Evolutionary conservation across 2,329 filamentous ascomycete genomes (phyloP), one percentile per base, ranked within the genome.

Genomic region (Aspergillus sp.): DNA sequence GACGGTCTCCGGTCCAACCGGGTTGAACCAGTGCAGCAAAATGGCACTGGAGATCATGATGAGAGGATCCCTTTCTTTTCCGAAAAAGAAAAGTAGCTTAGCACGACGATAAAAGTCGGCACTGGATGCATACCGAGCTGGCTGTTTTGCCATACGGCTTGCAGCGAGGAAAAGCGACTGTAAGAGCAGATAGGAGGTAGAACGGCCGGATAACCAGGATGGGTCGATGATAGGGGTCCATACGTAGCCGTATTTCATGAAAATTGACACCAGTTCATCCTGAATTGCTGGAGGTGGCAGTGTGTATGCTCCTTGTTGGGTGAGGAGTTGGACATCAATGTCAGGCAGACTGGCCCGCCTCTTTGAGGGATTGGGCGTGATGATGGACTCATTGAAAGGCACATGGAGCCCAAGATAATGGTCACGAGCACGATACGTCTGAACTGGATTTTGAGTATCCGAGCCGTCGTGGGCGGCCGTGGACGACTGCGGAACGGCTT

Each of bases 11-110:
- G 73, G 72, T 0, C 73, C 72, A 54, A 73, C 70, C 0, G 73
- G 73, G 44, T 75, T 76, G 60, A 72, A 76, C 73, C 72, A 75
- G 54, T 75, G 73, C 32, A 76, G 49, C 0, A 75, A 55, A 40
- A 70, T 69, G 7, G 70, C 65, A 9, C 70, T 69, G 11, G 70
- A 68, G 40, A 73, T 70, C 2, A 66, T 73, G 38, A 75, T 67
- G 44, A 76, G 65, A 4, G 73, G 69, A 44, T 74, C 65, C 36
- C 69, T 65, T 40, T 64, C 64, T 3, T 62, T 57, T 8, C 65
- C 67, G 42, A 68, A 66, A 50, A 66, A 69, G 48, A 68, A 70
- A 1, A 70, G 56, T n/a, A 68, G 51, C 33, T 38, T 38, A 1
- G 35, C 35, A n/a, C 35, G 35, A 1, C 35, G 35, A 17, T 38